Evolutionary conservation across 2,329 filamentous ascomycete genomes (phyloP).

Genomic region (Trichoderma cornu-damae): DNA sequence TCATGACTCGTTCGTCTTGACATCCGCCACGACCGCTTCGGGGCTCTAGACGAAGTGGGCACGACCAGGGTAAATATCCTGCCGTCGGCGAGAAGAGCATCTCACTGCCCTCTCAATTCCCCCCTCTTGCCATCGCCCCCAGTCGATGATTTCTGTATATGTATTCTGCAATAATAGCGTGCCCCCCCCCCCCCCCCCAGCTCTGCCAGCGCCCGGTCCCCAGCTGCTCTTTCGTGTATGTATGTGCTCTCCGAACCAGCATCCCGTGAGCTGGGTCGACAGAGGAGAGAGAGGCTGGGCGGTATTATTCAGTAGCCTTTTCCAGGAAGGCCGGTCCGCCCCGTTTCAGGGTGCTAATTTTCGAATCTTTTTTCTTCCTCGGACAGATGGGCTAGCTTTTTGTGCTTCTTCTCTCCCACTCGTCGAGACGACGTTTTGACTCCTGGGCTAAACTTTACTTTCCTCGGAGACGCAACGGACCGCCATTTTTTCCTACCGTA

Average conservation of each 20-base stretch:
- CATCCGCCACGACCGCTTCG: conserved; percentile 9
- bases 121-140: background rate
- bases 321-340: conserved; percentile 8
- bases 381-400: background rate
- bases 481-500: background rate
- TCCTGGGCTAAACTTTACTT: conserved; percentile 5
- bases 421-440: conserved; percentile 4
- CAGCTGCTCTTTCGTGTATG: conserved; percentile 7
- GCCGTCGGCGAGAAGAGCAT: conserved; percentile 5
- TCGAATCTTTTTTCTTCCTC: background rate
- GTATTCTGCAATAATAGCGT: background rate
- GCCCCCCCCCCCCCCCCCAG: background rate
- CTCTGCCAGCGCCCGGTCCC: background rate
- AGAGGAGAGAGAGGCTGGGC: conserved; percentile 8
- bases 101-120: background rate
- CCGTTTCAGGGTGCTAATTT: conserved; percentile 6
- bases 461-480: background rate
- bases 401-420: background rate
- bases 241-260: background rate
- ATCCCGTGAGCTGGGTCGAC: background rate
- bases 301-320: background rate
- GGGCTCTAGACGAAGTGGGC: conserved; percentile 11
- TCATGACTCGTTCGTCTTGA: conserved; percentile 8
- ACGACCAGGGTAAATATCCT: conserved; percentile 5
- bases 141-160: conserved; percentile 6